These are phyloP conservation scores for Sisymbrium irio DNA, from an alignment of 345 rosid genomes.

Conservation along the genomic window DNA sequence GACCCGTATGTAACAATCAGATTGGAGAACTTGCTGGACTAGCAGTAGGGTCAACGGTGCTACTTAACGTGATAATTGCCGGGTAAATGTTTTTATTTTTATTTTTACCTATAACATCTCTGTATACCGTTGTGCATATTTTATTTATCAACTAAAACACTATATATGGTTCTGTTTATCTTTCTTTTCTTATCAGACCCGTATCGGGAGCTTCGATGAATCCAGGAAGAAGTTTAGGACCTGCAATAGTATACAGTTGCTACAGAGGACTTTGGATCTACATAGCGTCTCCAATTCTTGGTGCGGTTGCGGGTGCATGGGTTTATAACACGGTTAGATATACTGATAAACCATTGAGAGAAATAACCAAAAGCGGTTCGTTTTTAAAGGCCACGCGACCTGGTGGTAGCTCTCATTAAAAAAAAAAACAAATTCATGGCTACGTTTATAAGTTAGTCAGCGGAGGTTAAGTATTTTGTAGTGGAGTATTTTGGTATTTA, in stretches of 20 bases:
- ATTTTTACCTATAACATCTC: background rate
- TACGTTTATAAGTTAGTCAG: background rate
- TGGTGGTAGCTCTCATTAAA: slow-evolving; percentile 28
- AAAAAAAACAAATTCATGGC: background rate
- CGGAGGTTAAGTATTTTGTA: slow-evolving; percentile 16
- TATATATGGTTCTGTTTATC: background rate
- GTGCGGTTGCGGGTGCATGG: slow-evolving; percentile 77
- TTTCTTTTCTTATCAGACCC: slow-evolving; percentile 38
- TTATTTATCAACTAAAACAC: background rate
- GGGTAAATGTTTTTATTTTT: slow-evolving; percentile 49
- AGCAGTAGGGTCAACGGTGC: slow-evolving; percentile 81
- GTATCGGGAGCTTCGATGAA: slow-evolving; percentile 89
- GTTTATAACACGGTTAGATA: slow-evolving; percentile 66
- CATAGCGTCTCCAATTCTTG: slow-evolving; percentile 53
- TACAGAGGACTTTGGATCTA: slow-evolving; percentile 76
- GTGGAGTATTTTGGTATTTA: background rate
- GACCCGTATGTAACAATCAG: slow-evolving; percentile 33
- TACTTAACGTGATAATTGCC: slow-evolving; percentile 80
- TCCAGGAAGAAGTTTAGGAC: slow-evolving; percentile 88
- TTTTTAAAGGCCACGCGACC: slow-evolving; percentile 39
- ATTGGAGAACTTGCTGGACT: slow-evolving; percentile 96
- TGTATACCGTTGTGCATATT: background rate
- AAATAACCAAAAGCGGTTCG: slow-evolving; percentile 56
- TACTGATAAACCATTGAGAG: slow-evolving; percentile 77
- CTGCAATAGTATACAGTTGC: slow-evolving; percentile 59